phyloP scores from a whole-genome alignment of 768 basidiomycete species.

The Boletus patriciae region DNA sequence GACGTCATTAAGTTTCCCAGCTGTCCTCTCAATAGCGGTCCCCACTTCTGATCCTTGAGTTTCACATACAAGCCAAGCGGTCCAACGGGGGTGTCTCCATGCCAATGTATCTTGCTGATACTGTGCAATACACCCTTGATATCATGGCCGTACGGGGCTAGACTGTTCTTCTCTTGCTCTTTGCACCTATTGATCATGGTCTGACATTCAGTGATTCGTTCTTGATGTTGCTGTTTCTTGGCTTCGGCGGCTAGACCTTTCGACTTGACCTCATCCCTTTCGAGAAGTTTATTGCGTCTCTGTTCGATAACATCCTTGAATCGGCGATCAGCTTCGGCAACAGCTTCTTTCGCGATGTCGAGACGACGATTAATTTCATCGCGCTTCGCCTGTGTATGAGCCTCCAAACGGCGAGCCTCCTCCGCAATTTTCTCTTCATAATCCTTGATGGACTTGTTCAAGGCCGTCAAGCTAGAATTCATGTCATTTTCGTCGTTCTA shows the following conservation, averaged over 20 bases:
- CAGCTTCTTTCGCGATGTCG: conserved; percentile 42
- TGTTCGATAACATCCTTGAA: conserved; percentile 33
- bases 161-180: conserved; percentile 54
- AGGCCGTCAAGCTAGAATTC: conserved; percentile 38
- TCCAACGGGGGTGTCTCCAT: conserved; percentile 66
- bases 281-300: conserved; percentile 33
- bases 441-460: conserved; percentile 35
- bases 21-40: conserved; percentile 59
- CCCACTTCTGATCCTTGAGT: conserved; percentile 68
- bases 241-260: conserved; percentile 41
- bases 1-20: conserved; percentile 59
- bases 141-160: conserved; percentile 61
- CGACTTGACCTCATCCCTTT: conserved; percentile 32
- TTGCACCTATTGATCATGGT: conserved; percentile 50
- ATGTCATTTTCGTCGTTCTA: conserved; percentile 57
- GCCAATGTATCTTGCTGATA: conserved; percentile 56
- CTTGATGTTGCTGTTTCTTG: conserved; percentile 34
- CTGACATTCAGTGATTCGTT: conserved; percentile 46
- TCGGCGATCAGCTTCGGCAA: conserved; percentile 40
- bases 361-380: conserved; percentile 57
- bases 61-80: conserved; percentile 81
- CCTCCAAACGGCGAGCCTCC: conserved; percentile 54
- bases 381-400: conserved; percentile 60
- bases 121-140: conserved; percentile 57
- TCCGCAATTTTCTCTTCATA: conserved; percentile 49